Conservation (phyloP, 129 eudicot genomes). For the Calendula officinalis region DNA sequence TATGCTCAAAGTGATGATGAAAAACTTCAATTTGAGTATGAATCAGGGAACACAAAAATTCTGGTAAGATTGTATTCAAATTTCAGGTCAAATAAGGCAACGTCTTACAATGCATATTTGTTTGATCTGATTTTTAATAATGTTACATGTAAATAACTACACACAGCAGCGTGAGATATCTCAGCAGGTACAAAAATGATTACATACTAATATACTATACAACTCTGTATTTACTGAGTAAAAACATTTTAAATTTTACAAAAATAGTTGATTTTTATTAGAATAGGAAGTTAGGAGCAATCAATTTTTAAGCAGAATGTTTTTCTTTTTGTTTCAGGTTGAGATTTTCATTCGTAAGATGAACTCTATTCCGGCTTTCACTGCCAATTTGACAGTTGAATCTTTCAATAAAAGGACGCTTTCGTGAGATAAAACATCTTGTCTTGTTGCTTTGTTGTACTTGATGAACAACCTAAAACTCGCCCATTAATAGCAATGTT, state of each 20-base stretch:
- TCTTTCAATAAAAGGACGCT: slow-evolving; percentile 93
- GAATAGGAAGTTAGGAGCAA: not conserved
- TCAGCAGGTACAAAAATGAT: slow-evolving; percentile 53
- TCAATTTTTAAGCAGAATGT: not conserved
- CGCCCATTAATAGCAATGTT: not conserved
- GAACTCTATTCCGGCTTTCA: slow-evolving; percentile 92
- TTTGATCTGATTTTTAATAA: not conserved
- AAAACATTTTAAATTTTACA: too few species aligned
- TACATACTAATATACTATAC: not conserved
- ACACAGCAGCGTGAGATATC: slow-evolving; percentile 78
- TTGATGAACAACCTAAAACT: not conserved
- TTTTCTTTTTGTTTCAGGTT: slow-evolving; percentile 46
- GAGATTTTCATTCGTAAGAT: slow-evolving; percentile 74
- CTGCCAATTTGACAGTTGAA: slow-evolving; percentile 91
- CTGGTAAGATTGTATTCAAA: slow-evolving; percentile 49
- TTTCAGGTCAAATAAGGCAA: slow-evolving; percentile 15
- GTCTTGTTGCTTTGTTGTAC: slow-evolving; percentile 15
- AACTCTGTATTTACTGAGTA: not conserved
- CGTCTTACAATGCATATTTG: slow-evolving; percentile 3
- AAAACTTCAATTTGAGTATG: slow-evolving; percentile 90
- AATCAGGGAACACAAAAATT: slow-evolving; percentile 92
- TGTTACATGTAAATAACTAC: slow-evolving; percentile 69
- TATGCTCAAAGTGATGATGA: slow-evolving; percentile 97
- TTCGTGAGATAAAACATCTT: slow-evolving; percentile 39
- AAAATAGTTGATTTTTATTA: too few species aligned